Base-by-base conservation (phyloP, 2,329 filamentous ascomycete species). In the Lithohypha guttulata region DNA sequence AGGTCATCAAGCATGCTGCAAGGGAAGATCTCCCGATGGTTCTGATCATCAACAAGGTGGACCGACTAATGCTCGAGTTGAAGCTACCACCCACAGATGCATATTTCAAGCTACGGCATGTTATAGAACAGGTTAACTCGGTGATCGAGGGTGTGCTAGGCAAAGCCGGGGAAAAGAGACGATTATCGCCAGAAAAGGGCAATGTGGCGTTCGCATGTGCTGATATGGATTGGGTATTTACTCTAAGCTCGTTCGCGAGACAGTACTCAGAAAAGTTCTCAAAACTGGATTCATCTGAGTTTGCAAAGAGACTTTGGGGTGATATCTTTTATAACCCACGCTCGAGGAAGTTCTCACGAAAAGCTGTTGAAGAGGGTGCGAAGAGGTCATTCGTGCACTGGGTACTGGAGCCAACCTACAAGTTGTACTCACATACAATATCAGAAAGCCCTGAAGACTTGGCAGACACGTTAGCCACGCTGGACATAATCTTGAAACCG, bases 21-120 rank as follows among this genome's bases (percentile, higher is more conserved):
- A 69, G 94, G 19, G 84, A 95, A 58, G 84, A 86, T 52, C 70
- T 96, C 3, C 89, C 91, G 1, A 64, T 98, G 51, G 91, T 85
- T 1, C 67, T 98, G 45, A 77, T 98, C 41, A 73, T 98, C 63
- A 98, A 96, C 71, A 98, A 98, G 66, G 81, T 98, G 77, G 91
- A 98, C 54, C 79, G 91, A 17, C 66, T 98, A 44, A 94, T 98
- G 46, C 64, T 98, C 31, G 91, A 98, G 63, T 69, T 98, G 35
- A 93, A 93, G 59, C 71, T 98, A 10, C 91, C 91, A 2, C 91
- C 91, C 2, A 84, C 79, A 49, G 91, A 98, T 57, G 91, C 91
- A 9, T 98, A 98, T 65, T 96, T 95, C 71, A 98, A 98, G 69
- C 70, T 98, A 39, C 96, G 95, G 64, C 87, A 96, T 59, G 86